A percentile compares a stretch with the other conserved stretches of the same genome.
Evolutionary conservation across 2,329 filamentous ascomycete species (phyloP).

Genomic region (Penicillium griseofulvum): DNA sequence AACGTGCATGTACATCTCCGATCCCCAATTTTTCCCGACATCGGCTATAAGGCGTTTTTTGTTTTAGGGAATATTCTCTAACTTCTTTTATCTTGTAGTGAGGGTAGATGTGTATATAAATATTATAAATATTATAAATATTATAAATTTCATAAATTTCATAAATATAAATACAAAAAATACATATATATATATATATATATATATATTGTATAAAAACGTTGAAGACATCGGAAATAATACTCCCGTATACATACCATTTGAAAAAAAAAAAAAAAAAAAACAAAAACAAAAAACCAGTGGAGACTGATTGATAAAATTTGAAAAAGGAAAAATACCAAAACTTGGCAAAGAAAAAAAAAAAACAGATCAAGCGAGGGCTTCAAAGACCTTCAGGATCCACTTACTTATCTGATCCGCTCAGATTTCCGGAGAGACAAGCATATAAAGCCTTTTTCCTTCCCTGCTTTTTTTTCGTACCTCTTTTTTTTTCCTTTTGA

Average conservation of each 20-base stretch:
- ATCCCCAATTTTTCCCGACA: conserved; percentile 7
- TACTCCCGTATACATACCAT: no score
- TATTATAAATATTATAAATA: no score
- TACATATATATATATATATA: no score
- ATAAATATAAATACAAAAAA: no score
- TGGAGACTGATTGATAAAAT: conserved; percentile 28
- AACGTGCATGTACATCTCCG: background rate
- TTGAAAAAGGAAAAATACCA: conserved; percentile 12
- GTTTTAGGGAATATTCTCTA: background rate
- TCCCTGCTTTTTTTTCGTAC: background rate
- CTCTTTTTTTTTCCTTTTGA: conserved; percentile 4
- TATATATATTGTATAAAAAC: no score
- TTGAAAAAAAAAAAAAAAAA: no score
- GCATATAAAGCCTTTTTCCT: conserved; percentile 5
- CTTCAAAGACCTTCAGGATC: conserved; percentile 8
- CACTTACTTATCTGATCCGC: conserved; percentile 29
- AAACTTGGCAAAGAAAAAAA: conserved; percentile 6
- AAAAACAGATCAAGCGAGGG: conserved; percentile 4
- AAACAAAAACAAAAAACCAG: no score
- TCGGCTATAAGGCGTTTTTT: conserved; percentile 2
- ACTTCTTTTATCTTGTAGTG: background rate
- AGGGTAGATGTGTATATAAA: no score
- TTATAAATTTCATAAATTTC: no score
- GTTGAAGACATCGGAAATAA: no score
- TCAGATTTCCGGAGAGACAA: background rate